Base-by-base conservation (phyloP, 2,329 filamentous ascomycete species). In the Mycocentrospora acerina region DNA sequence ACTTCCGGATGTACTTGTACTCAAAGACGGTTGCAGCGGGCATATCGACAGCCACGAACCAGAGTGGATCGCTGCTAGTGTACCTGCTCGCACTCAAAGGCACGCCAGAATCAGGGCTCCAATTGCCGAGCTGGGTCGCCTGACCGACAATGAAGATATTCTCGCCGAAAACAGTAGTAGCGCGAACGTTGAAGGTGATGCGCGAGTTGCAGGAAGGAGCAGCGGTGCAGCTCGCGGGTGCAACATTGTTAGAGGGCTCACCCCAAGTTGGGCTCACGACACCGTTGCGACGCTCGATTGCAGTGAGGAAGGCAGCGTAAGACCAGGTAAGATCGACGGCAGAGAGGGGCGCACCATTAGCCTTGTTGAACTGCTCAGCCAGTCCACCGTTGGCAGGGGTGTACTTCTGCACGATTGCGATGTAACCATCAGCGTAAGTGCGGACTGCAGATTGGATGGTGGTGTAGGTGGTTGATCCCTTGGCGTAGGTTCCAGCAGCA, bases 281-380 rank as follows among this genome's bases (percentile, higher is more conserved):
- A 6, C 42, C 40, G n/a, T 42, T 37, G 25, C 51, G 51, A 26
- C 51, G 51, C 12, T 48, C 45, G 10, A 30, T 33, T 3, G 51
- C 51, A 0, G 83, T 84, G 31, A 88, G 68, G 63, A 88, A 83
- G 0, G 83, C 76, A 1, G 83, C 82, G 49, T 87, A 88, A 0
- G 83, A 86, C 85, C 85, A 88, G 3, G 85, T 88, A 18, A 88
- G 69, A 48, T 88, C 81, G 13, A 71, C 67, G 1, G 85, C 85
- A 1, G 82, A 86, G 4, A 83, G 67, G 2, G 80, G 81, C 0
- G 55, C 48, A 19, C 71, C 71, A 22, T 53, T 60, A 11, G 54
- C 61, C 51, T 76, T 76, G 48, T 77, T 73, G 54, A 79, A 88
- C 61, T 88, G 84, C 69, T 89, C 85, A 2, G 81, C 71, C 11